Evolutionary conservation across 306 rosid species (phyloP).

Genomic region (Benincasa hispida): DNA sequence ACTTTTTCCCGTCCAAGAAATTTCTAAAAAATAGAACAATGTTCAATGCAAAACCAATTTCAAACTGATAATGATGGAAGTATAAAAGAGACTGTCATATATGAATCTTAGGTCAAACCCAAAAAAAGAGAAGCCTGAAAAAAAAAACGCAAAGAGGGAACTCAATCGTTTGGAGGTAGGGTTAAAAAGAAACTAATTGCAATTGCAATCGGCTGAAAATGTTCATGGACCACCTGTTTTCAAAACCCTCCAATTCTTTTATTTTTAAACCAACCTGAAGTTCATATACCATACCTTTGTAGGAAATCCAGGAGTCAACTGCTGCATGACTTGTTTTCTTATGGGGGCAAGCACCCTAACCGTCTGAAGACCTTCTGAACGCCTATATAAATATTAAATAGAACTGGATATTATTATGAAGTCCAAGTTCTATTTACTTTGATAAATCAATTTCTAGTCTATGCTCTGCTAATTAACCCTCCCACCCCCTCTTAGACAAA

Average conservation of each 20-base stretch:
- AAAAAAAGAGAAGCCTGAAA: not conserved
- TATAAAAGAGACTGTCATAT: not conserved
- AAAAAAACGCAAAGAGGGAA: not conserved
- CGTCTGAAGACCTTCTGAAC: slow-evolving; percentile 81
- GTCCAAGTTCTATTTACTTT: not conserved
- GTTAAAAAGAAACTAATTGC: not conserved
- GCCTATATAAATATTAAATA: slow-evolving; percentile 29
- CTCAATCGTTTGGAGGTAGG: not conserved
- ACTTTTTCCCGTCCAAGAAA: not conserved
- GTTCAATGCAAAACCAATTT: not conserved
- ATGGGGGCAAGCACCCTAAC: slow-evolving; percentile 83
- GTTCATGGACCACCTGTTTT: not conserved
- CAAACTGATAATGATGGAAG: not conserved
- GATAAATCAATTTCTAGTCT: slow-evolving; percentile 7
- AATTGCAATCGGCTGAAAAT: not conserved
- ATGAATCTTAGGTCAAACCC: not conserved
- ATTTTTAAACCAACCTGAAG: not conserved
- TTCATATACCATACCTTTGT: slow-evolving; percentile 46
- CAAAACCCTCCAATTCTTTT: not conserved
- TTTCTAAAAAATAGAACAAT: not conserved
- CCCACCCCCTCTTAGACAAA: not conserved
- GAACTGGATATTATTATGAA: not conserved
- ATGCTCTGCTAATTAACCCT: no score
- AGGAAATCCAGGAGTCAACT: slow-evolving; percentile 71
- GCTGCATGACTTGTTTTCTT: slow-evolving; percentile 58